phyloP scores from a whole-genome alignment of 139 green algal species.

The Eudorina sp. region DNA sequence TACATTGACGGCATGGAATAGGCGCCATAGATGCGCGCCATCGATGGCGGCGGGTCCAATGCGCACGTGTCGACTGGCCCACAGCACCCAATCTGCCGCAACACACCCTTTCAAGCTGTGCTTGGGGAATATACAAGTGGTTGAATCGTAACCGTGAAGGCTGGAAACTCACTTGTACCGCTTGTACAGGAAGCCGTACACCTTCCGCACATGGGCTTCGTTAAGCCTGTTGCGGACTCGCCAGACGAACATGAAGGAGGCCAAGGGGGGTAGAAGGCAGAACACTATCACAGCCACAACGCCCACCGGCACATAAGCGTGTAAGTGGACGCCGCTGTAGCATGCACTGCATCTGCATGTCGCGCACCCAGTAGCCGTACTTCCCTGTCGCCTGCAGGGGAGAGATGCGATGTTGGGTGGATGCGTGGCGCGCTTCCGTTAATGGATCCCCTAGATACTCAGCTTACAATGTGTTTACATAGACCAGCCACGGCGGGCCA shows the following conservation, averaged over 20 bases:
- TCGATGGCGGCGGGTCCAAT: too few relatives aligned
- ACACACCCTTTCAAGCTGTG: too few relatives aligned
- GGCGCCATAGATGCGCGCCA: too few relatives aligned
- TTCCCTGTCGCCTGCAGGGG: slow-evolving; percentile 8
- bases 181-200: slow-evolving; percentile 53
- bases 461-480: not conserved
- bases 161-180: slow-evolving; percentile 50
- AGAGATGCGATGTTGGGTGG: not conserved
- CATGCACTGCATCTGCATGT: slow-evolving; percentile 35
- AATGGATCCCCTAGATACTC: too few relatives aligned
- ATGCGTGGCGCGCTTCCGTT: too few relatives aligned
- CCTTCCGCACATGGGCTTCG: not conserved
- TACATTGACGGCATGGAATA: too few relatives aligned
- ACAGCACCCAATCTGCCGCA: too few relatives aligned
- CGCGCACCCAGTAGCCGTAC: slow-evolving; percentile 38
- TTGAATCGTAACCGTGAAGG: too few relatives aligned
- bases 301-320: slow-evolving; percentile 20
- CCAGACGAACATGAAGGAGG: slow-evolving; percentile 41
- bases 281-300: slow-evolving; percentile 34
- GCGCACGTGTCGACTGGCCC: too few relatives aligned
- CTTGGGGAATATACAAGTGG: too few relatives aligned
- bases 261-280: slow-evolving; percentile 23
- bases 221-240: not conserved
- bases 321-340: not conserved
- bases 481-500: not conserved